Conservation (phyloP, 2,329 filamentous ascomycete species). For the Fusarium sp. region DNA sequence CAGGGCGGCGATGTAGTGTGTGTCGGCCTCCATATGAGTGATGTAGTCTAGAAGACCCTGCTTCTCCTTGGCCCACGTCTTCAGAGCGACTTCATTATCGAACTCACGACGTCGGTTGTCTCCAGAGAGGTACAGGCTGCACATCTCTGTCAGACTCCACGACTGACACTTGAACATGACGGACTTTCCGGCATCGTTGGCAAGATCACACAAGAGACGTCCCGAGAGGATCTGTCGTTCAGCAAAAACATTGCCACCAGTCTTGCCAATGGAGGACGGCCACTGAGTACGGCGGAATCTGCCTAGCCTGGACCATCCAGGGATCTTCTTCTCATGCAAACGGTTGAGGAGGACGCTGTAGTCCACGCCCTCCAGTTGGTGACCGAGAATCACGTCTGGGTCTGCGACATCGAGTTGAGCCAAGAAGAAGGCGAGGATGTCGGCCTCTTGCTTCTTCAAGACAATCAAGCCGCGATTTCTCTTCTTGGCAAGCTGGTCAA, state of each 20-base stretch:
- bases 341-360: conserved; percentile 91
- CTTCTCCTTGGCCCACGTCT: conserved; percentile 82
- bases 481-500: conserved; percentile 79
- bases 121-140: conserved; percentile 84
- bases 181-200: conserved; percentile 97
- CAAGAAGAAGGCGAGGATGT: conserved; percentile 88
- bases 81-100: conserved; percentile 88
- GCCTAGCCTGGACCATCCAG: conserved; percentile 94
- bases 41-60: conserved; percentile 93
- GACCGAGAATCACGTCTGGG: conserved; percentile 92
- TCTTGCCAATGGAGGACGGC: conserved; percentile 88
- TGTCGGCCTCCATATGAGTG: conserved; percentile 93
- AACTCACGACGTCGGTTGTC: conserved; percentile 82
- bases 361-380: conserved; percentile 97
- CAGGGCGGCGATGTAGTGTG: conserved; percentile 93
- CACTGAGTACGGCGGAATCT: conserved; percentile 85
- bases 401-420: conserved; percentile 89
- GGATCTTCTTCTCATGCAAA: conserved; percentile 89
- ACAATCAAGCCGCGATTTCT: conserved; percentile 83
- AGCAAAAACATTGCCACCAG: conserved; percentile 90
- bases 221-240: conserved; percentile 92
- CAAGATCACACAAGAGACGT: conserved; percentile 90
- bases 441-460: conserved; percentile 84
- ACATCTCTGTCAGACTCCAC: conserved; percentile 99
- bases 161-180: conserved; percentile 97